Evolutionary conservation across 345 rosid genomes (phyloP).

Genomic region (Hypericum androsaemum): DNA sequence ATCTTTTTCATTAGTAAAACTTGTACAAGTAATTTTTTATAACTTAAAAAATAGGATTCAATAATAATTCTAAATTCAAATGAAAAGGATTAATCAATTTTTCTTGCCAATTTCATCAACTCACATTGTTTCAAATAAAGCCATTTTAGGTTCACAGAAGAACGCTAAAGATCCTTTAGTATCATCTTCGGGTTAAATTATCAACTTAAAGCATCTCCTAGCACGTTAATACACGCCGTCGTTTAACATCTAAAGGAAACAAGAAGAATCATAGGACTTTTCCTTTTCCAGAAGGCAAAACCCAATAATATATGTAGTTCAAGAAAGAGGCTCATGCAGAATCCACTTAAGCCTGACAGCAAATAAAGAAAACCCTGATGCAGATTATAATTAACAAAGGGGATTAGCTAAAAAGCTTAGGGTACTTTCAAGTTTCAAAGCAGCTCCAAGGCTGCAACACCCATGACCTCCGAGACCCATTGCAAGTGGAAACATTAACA

Average conservation of each 20-base stretch:
- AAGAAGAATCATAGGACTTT: constrained; percentile 16
- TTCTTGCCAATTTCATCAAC: too few relatives aligned
- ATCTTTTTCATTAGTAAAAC: too few relatives aligned
- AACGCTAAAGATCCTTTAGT: background rate
- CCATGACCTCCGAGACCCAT: constrained; percentile 14
- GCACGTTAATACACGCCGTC: constrained; percentile 18
- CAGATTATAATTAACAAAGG: constrained; percentile 13
- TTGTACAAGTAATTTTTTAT: too few relatives aligned
- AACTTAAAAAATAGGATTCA: too few relatives aligned
- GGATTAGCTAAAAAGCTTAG: constrained; percentile 21
- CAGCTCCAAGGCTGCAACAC: constrained; percentile 24
- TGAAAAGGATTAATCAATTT: too few relatives aligned
- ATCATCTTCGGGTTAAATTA: constrained; percentile 11
- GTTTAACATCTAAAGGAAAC: constrained; percentile 8
- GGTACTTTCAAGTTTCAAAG: constrained; percentile 25
- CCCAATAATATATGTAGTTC: constrained; percentile 4
- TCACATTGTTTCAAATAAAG: too few relatives aligned
- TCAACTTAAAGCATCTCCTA: constrained; percentile 10
- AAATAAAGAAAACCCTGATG: constrained; percentile 6
- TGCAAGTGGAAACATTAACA: constrained; percentile 21
- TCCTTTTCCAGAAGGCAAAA: constrained; percentile 13
- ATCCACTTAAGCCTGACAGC: constrained; percentile 8
- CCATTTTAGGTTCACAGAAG: background rate
- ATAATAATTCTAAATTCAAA: too few relatives aligned
- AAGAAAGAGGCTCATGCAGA: constrained; percentile 6